These are phyloP conservation scores for Bauhinia variegata DNA, from an alignment of 306 rosid genomes.

Conservation along the genomic window DNA sequence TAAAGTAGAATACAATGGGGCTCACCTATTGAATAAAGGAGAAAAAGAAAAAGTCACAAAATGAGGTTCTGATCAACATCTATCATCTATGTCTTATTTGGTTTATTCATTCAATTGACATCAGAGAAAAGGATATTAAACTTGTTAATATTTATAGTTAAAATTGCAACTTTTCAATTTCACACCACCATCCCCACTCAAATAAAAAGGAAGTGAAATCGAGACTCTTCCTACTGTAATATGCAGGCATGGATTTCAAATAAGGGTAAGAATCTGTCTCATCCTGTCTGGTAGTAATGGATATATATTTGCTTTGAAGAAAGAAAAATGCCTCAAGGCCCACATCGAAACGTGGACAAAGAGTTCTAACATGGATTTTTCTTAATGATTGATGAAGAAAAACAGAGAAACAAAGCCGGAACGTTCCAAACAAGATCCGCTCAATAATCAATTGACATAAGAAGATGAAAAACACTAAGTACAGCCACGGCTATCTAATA, in stretches of 20 bases:
- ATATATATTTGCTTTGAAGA: conserved; percentile 21
- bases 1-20: conserved; percentile 22
- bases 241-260: conserved; percentile 27
- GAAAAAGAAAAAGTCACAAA: conserved; percentile 24
- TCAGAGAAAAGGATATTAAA: background rate
- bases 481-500: background rate
- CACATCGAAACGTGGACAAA: conserved; percentile 26
- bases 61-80: no score
- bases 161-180: background rate
- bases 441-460: conserved; percentile 29
- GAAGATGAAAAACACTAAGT: conserved; percentile 23
- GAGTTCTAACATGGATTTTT: conserved; percentile 40
- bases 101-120: conserved; percentile 21
- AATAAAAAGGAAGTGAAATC: background rate
- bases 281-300: conserved; percentile 16
- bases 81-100: no score
- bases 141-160: background rate
- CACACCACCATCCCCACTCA: conserved; percentile 10
- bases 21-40: conserved; percentile 28
- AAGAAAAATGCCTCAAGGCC: conserved; percentile 15
- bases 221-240: conserved; percentile 14
- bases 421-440: conserved; percentile 18
- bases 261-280: conserved; percentile 17
- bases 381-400: conserved; percentile 42
- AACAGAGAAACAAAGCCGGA: conserved; percentile 9